phyloP scores from a whole-genome alignment of 73 alveolate genomes.

The Paramecium biaurelia region DNA sequence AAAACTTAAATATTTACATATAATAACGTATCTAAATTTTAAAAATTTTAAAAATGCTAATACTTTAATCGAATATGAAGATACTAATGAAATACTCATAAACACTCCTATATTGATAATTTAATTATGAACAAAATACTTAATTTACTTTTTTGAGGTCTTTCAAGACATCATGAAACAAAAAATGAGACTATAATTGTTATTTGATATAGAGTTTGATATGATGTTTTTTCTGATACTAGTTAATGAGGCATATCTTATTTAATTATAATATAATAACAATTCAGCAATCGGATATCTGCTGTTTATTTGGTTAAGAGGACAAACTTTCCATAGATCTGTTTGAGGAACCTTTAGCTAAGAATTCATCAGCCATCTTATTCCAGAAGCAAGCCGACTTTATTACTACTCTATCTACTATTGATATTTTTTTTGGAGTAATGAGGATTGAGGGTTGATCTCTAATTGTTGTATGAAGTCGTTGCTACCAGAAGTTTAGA shows the following conservation, averaged over 20 bases:
- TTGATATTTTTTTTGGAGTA: background rate
- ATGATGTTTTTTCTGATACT: background rate
- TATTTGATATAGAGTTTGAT: background rate
- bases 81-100: background rate
- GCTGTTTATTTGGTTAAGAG: background rate
- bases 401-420: conserved; percentile 21
- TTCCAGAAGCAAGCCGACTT: conserved; percentile 26
- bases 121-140: background rate
- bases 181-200: background rate
- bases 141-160: background rate
- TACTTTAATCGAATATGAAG: background rate
- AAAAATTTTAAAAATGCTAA: background rate
- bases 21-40: background rate
- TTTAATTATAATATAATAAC: background rate
- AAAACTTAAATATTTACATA: background rate
- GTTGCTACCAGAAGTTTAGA: background rate
- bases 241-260: background rate
- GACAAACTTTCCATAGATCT: background rate
- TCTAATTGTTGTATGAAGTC: background rate
- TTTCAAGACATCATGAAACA: background rate
- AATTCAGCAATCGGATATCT: background rate
- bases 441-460: background rate
- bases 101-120: background rate
- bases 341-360: background rate
- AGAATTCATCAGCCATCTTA: conserved; percentile 18